Base-by-base conservation (phyloP, 148 eudicot species). In the Vaccinium corymbosum region DNA sequence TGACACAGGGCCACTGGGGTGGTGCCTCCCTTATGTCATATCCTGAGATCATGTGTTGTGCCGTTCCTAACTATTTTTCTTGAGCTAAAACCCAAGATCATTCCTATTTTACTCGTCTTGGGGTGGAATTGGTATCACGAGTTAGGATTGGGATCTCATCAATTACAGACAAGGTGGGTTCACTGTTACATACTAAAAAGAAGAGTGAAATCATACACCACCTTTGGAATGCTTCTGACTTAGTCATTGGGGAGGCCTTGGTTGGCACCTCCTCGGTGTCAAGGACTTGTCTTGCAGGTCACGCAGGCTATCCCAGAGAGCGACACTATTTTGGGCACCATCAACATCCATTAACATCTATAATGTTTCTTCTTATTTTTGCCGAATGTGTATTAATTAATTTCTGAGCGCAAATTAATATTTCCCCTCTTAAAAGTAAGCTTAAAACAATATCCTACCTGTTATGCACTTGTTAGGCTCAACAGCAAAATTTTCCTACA, bases 401-500 rank as follows among this genome's bases (percentile, higher is more conserved):
- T 7, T 22, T 27, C 15, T 70, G 3, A 1, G 35, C 14, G 12
- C 8, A 70, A 70, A 70, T 22, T 10, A 22, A 11, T 22, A 5
- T 6, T 22, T 15, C 3, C 19, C 0, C 59, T 55, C 59, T 71
- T 74, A 42, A 27, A 76, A 83, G 61, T 10, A 56, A 15, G 15
- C 61, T 20, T 7, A 49, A 14, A 20, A 27, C 22, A 72, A 17
- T 10, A n/a, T 15, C 51, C 32, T 88, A 94, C 98, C 98, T 84
- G 97, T 93, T 48, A 95, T 91, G 75, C 98, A 95, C 88, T 76
- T 90, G 89, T 88, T 88, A 20, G 98, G 98, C 85, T 95, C 98
- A 90, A 94, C 91, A 52, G 93, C 88, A 16, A 94, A 98, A 97
- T 93, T 91, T 84, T 89, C 94, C 71, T 93, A 98, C 53, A 94